Percentiles rank a stretch among this genome's conserved stretches.
phyloP scores from a whole-genome alignment of 164 flowering plant genomes.

The Stephania yunnanensis region DNA sequence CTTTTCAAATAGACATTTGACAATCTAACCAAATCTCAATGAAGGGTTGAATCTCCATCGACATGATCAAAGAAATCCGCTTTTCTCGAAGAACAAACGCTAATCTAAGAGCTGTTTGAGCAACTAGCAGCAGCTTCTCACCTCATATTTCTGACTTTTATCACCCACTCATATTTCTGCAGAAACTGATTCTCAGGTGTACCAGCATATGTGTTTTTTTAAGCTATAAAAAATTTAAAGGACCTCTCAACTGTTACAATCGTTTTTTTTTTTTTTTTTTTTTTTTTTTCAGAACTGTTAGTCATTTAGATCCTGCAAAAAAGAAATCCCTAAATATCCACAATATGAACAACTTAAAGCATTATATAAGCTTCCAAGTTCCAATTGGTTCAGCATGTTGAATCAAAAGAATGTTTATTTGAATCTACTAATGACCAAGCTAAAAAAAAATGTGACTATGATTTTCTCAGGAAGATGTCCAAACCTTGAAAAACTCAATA shows the following conservation, averaged over 20 bases:
- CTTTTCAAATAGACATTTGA: background rate
- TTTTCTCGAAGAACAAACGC: no score
- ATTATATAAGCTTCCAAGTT: background rate
- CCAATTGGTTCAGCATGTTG: background rate
- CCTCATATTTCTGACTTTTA: no score
- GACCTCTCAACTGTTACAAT: no score
- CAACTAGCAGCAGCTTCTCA: no score
- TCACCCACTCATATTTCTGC: no score
- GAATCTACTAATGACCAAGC: background rate
- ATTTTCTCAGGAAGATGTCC: background rate
- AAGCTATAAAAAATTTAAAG: no score
- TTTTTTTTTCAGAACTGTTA: background rate
- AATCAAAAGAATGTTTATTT: background rate
- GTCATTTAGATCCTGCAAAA: background rate
- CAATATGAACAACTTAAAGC: background rate
- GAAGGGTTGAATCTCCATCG: no score
- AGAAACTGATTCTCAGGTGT: no score
- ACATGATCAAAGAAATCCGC: no score
- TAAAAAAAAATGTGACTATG: background rate
- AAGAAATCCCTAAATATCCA: background rate
- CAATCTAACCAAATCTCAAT: background rate
- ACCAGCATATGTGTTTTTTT: no score
- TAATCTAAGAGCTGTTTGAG: no score
- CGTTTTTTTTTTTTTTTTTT: background rate
- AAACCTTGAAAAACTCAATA: conserved; percentile 64